Percentiles rank a stretch among this genome's conserved stretches.
Evolutionary conservation across 208 protist species (phyloP).

Genomic region (Phytomonas serpens): DNA sequence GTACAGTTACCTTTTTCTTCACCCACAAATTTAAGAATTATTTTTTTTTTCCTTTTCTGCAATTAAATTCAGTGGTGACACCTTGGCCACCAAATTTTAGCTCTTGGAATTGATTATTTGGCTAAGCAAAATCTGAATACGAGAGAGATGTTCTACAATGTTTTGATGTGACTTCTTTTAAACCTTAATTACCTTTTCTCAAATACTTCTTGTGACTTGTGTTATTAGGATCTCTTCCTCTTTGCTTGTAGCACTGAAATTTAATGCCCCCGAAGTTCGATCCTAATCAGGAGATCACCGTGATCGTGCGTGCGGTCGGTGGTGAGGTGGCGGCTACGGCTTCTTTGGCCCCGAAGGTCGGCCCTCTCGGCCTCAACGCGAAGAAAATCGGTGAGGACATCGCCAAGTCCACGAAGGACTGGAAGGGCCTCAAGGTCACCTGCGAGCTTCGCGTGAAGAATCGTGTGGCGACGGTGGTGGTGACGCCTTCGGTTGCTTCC

Average conservation of each 20-base stretch:
- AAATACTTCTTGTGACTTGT: neutral
- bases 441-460: slow-evolving; percentile 98
- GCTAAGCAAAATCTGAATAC: neutral
- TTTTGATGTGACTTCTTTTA: neutral
- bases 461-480: slow-evolving; percentile 94
- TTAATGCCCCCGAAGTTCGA: slow-evolving; percentile 96
- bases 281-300: slow-evolving; percentile 92
- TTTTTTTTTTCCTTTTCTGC: neutral
- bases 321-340: slow-evolving; percentile 97
- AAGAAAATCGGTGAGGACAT: slow-evolving; percentile 99
- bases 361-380: slow-evolving; percentile 98
- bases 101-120: neutral
- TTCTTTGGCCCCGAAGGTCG: slow-evolving; percentile 98
- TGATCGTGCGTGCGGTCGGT: slow-evolving; percentile 96
- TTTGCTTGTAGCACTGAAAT: neutral
- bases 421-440: slow-evolving; percentile 98
- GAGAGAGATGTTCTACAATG: neutral
- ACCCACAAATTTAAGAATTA: neutral
- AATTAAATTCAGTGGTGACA: neutral
- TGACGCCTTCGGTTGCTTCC: slow-evolving; percentile 96
- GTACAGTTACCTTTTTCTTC: neutral
- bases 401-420: slow-evolving; percentile 97
- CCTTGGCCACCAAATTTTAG: neutral
- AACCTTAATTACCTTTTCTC: neutral
- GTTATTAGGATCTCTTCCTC: neutral